phyloP scores from a whole-genome alignment of 192 early-diverging fungal species.

The Lobulomyces angularis region DNA sequence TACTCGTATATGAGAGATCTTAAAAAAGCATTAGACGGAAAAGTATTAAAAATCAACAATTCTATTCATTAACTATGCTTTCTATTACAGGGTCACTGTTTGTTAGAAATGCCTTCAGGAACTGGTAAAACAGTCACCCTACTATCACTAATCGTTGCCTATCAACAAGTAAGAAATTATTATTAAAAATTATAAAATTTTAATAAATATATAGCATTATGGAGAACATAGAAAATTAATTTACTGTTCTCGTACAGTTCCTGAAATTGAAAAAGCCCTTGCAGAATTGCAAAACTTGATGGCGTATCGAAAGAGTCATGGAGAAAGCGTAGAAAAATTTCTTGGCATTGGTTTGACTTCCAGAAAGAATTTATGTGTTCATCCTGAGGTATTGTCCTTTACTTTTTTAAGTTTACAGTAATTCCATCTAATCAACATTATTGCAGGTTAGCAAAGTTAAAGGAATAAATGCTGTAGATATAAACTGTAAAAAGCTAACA shows the following conservation, averaged over 20 bases:
- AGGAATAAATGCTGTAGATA: slow-evolving; percentile 75
- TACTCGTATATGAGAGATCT: slow-evolving; percentile 96
- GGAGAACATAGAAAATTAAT: slow-evolving; percentile 89
- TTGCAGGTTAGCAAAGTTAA: slow-evolving; percentile 68
- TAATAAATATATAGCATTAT: slow-evolving; percentile 47
- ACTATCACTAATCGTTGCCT: slow-evolving; percentile 87
- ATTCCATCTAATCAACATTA: background rate
- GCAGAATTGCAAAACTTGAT: slow-evolving; percentile 89
- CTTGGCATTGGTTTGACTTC: slow-evolving; percentile 86
- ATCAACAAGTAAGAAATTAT: slow-evolving; percentile 59
- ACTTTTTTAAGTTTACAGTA: background rate
- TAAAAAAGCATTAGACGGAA: slow-evolving; percentile 81
- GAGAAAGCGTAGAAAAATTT: slow-evolving; percentile 59
- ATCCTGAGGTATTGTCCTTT: slow-evolving; percentile 51
- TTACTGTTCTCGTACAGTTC: slow-evolving; percentile 99
- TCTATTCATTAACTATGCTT: background rate
- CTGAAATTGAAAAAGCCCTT: slow-evolving; percentile 98
- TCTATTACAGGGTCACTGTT: slow-evolving; percentile 67
- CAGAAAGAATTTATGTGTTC: slow-evolving; percentile 88
- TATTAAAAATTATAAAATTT: background rate
- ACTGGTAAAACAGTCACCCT: slow-evolving; percentile 97
- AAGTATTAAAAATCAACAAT: slow-evolving; percentile 28
- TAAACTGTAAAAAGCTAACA: slow-evolving; percentile 81
- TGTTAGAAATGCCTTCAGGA: slow-evolving; percentile 98
- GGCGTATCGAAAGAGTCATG: slow-evolving; percentile 61